Percentiles rank a stretch among this genome's conserved stretches.
Conservation (phyloP, 2,329 filamentous ascomycete genomes). For the Talaromyces sp. region DNA sequence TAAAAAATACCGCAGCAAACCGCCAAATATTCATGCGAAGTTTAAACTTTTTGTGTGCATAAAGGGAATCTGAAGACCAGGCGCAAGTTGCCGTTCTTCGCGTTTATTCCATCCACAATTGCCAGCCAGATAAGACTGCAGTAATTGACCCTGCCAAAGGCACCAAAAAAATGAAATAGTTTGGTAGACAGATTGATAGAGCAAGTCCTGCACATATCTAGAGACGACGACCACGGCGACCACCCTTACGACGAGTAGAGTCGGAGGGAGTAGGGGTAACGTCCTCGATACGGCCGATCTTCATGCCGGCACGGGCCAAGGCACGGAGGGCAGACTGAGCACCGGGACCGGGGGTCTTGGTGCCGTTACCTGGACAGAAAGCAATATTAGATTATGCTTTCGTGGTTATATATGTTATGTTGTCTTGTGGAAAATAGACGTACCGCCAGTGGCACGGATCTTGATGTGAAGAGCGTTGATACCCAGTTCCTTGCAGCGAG, state of each 20-base stretch:
- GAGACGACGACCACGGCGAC: slow-evolving; percentile 99
- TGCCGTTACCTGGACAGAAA: slow-evolving; percentile 71
- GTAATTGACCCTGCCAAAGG: slow-evolving; percentile 25
- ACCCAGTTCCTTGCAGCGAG: slow-evolving; percentile 78
- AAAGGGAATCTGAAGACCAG: slow-evolving; percentile 45
- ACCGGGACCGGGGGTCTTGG: slow-evolving; percentile 99
- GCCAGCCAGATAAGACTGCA: slow-evolving; percentile 25
- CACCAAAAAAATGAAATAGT: slow-evolving; percentile 3
- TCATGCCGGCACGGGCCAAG: slow-evolving; percentile 98
- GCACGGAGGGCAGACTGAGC: slow-evolving; percentile 98
- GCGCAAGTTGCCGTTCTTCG: slow-evolving; percentile 48
- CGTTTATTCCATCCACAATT: slow-evolving; percentile 47
- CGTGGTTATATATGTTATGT: not conserved
- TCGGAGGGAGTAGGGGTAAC: slow-evolving; percentile 98
- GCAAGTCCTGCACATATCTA: slow-evolving; percentile 52
- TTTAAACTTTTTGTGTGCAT: slow-evolving; percentile 20
- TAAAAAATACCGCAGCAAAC: slow-evolving; percentile 9
- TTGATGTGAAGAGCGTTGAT: slow-evolving; percentile 99
- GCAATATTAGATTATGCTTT: not conserved
- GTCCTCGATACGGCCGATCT: slow-evolving; percentile 99
- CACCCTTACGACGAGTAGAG: slow-evolving; percentile 99
- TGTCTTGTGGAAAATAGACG: slow-evolving; percentile 25
- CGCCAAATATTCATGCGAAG: not conserved
- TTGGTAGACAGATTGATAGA: slow-evolving; percentile 8
- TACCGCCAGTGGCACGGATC: slow-evolving; percentile 98